Evolutionary conservation across 139 green algal species (phyloP).

Genomic region (Mesotaenium endlicherianum): DNA sequence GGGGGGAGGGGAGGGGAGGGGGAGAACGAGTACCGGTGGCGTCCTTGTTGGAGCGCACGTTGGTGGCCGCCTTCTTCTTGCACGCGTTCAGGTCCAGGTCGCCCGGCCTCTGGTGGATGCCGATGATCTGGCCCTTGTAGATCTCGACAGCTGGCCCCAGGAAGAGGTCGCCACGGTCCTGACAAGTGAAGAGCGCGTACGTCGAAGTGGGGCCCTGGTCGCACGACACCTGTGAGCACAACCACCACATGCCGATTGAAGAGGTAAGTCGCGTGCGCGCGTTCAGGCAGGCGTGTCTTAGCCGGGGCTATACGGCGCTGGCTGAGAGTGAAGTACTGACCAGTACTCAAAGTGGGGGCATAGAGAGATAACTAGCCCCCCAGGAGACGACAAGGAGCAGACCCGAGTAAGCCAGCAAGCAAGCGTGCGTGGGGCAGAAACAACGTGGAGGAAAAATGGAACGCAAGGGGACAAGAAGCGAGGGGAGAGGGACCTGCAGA

Average conservation of each 20-base stretch:
- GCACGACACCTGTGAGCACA: slow-evolving; percentile 18
- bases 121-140: slow-evolving; percentile 93
- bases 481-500: neutral
- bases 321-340: too few species aligned
- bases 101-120: slow-evolving; percentile 87
- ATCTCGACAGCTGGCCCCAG: slow-evolving; percentile 78
- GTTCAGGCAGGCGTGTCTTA: too few species aligned
- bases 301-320: too few species aligned
- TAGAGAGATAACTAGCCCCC: too few species aligned
- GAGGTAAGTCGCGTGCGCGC: neutral
- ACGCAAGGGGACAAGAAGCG: neutral
- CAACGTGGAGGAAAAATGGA: neutral
- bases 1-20: too few species aligned
- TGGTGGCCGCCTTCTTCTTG: slow-evolving; percentile 94
- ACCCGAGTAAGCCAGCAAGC: too few species aligned
- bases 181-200: slow-evolving; percentile 84
- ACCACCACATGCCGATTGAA: neutral
- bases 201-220: slow-evolving; percentile 83
- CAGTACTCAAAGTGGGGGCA: too few species aligned
- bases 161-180: slow-evolving; percentile 91
- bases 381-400: too few species aligned
- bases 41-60: slow-evolving; percentile 68
- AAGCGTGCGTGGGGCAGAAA: too few species aligned
- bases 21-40: slow-evolving; percentile 33
- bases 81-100: slow-evolving; percentile 96